These are phyloP conservation scores for Fomitiporia mediterranea DNA, from an alignment of 1,284 basidiomycete species.

Conservation along the genomic window DNA sequence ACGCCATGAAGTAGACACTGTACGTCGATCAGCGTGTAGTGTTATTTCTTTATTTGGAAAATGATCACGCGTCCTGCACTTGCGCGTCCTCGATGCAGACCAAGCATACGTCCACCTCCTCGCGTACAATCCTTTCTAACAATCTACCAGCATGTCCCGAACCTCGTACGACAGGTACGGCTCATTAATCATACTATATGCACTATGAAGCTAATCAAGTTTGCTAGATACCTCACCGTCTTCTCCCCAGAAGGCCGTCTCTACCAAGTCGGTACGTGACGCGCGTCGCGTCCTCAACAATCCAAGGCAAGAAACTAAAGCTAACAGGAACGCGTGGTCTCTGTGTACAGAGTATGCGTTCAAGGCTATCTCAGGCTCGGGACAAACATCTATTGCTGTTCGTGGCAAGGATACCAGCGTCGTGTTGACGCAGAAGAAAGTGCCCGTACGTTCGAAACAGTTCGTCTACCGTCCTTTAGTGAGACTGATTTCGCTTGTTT, in stretches of 20 bases:
- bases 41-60: not conserved
- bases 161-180: conserved; percentile 74
- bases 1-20: no score
- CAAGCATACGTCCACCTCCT: conserved; percentile 14
- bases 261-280: conserved; percentile 90
- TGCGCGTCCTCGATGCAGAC: conserved; percentile 54
- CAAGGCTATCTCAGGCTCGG: conserved; percentile 97
- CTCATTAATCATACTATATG: not conserved
- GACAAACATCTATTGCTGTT: conserved; percentile 91
- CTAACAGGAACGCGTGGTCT: conserved; percentile 19
- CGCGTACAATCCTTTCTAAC: conserved; percentile 13
- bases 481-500: not conserved
- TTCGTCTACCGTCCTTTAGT: not conserved
- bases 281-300: not conserved
- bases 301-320: not conserved
- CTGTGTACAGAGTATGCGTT: conserved; percentile 91
- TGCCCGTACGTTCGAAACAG: conserved; percentile 67
- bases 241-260: conserved; percentile 93
- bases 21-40: conserved; percentile 22
- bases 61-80: conserved; percentile 36
- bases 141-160: conserved; percentile 59
- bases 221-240: conserved; percentile 76
- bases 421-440: conserved; percentile 97
- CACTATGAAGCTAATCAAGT: not conserved
- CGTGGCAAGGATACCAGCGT: conserved; percentile 93